Evolutionary conservation across 768 basidiomycete species (phyloP).

Genomic region (Kwoniella mangroviensis): DNA sequence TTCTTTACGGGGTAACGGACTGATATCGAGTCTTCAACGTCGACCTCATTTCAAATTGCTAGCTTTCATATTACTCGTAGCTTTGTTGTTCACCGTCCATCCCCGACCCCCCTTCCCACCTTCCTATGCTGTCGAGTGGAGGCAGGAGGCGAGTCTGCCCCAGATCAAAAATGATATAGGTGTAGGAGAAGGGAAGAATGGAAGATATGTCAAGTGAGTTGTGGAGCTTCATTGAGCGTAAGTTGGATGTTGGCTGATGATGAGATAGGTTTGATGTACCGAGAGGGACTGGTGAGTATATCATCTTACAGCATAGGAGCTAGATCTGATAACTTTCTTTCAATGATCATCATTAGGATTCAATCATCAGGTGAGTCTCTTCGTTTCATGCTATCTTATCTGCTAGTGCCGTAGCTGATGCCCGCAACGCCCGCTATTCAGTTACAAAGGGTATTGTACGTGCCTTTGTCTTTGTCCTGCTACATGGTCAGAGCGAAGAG

Average conservation of each 20-base stretch:
- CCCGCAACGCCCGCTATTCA: slow-evolving; percentile 9
- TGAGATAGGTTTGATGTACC: slow-evolving; percentile 50
- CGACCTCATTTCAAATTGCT: slow-evolving; percentile 24
- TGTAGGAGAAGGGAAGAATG: slow-evolving; percentile 38
- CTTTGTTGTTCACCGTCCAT: slow-evolving; percentile 26
- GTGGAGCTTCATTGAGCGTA: background rate
- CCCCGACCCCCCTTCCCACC: slow-evolving; percentile 52
- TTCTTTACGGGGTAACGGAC: background rate
- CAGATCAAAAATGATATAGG: slow-evolving; percentile 25
- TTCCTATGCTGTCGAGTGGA: slow-evolving; percentile 42
- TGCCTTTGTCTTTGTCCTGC: background rate
- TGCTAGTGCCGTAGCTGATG: background rate
- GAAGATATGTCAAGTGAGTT: slow-evolving; percentile 51
- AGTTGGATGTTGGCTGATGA: background rate
- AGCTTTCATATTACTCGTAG: slow-evolving; percentile 25
- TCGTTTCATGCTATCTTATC: slow-evolving; percentile 2
- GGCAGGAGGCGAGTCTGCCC: slow-evolving; percentile 30
- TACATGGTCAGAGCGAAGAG: background rate
- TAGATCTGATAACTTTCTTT: background rate
- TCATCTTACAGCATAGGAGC: background rate
- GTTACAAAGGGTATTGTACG: slow-evolving; percentile 53
- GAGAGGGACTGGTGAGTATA: slow-evolving; percentile 43
- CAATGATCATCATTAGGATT: slow-evolving; percentile 31
- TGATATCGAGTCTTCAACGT: slow-evolving; percentile 11
- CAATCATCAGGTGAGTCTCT: slow-evolving; percentile 50